Percentiles rank a stretch among this genome's conserved stretches.
These are phyloP conservation scores for Xylaria scruposa DNA, from an alignment of 495 filamentous ascomycete genomes.

Conservation along the genomic window DNA sequence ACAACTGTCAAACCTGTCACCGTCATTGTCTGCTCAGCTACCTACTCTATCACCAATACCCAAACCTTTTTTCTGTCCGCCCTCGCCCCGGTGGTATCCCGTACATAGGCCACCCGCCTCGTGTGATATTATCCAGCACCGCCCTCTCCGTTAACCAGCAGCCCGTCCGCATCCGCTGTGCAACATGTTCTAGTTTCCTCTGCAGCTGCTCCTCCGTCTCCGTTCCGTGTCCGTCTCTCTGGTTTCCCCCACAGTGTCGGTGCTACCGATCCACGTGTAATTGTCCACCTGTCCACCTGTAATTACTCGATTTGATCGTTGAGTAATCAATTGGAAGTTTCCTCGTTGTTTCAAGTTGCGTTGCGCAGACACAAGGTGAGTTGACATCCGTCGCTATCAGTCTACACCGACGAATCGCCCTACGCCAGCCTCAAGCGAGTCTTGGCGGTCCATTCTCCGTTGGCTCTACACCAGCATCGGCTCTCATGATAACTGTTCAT, in stretches of 20 bases:
- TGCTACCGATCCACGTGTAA: conserved; percentile 41
- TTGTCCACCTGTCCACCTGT: conserved; percentile 31
- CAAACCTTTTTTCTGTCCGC: background rate
- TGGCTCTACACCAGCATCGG: background rate
- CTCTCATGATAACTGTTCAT: conserved; percentile 9
- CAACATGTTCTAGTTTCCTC: conserved; percentile 44
- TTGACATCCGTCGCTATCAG: background rate
- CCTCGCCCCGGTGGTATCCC: background rate
- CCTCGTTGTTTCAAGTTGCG: conserved; percentile 7
- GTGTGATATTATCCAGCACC: background rate
- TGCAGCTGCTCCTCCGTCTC: conserved; percentile 26
- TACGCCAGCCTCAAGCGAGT: background rate
- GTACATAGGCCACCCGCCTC: background rate
- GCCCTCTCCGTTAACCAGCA: conserved; percentile 15
- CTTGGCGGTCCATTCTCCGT: background rate
- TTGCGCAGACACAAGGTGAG: conserved; percentile 10
- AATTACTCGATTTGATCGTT: conserved; percentile 30
- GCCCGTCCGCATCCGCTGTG: conserved; percentile 27
- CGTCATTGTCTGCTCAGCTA: conserved; percentile 6
- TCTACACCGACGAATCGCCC: conserved; percentile 9
- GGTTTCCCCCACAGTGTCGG: conserved; percentile 36
- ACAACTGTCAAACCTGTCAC: conserved; percentile 17
- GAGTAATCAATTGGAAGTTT: conserved; percentile 28
- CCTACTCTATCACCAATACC: background rate
- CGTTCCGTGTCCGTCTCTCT: conserved; percentile 30